Evolutionary conservation across 768 basidiomycete genomes (phyloP), one percentile per base, ranked within the genome.

Genomic region (Lactifluus piperatus): DNA sequence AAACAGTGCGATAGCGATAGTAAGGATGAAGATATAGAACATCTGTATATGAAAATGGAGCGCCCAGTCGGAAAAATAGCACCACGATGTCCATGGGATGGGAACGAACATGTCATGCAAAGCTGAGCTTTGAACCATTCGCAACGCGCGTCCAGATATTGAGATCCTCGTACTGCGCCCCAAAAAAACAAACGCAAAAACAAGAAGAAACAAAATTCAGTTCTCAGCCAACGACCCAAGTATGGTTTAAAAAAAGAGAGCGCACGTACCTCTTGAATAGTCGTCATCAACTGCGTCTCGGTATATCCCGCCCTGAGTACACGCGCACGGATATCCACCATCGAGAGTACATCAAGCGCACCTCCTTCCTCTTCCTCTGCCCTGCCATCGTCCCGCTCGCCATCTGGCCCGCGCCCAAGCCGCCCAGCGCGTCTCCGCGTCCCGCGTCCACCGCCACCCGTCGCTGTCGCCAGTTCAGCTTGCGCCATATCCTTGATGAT

Each of bases 241-340:
- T 9, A 4, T 4, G 30, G 8, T 4, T 30, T 4, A 30, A 30
- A 30, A 30, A 30, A 30, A 11, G 32, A 34, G 34, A 4, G 8
- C 30, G 30, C 14, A 29, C 2, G 51, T 68, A 94, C 94, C 77
- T 88, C 79, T 18, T 77, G 66, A 51, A 97, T 86, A 0, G 91
- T 90, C 62, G 91, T 85, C 77, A 87, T 90, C 14, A 99, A 78
- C 71, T 93, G 88, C 1, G 80, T 83, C 70, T 99, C 95, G 14
- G 92, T 97, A 73, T 87, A 97, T 18, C 94, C 94, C 64, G 83
- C 84, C 47, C 83, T 85, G 57, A 94, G 73, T 11, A 97, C 86
- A 39, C 94, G 82, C 48, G 86, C 84, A 32, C 94, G 82, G 57
- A 98, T 82, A 63, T 98, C 93, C 43, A 91, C 80, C 78, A 99